phyloP scores from a whole-genome alignment of 768 basidiomycete genomes.

The Coprinellus micaceus region DNA sequence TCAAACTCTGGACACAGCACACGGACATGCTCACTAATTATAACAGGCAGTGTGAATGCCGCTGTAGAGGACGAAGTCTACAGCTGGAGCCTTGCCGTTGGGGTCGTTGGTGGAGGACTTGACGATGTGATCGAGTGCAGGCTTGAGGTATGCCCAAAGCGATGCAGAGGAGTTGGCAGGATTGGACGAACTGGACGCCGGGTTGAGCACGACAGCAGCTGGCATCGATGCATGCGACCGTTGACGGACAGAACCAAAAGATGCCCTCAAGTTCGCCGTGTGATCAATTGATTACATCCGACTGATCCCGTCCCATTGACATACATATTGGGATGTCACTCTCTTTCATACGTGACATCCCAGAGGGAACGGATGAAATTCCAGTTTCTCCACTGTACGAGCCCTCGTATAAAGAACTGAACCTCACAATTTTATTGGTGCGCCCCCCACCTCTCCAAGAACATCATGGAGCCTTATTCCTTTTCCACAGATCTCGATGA shows the following conservation, averaged over 20 bases:
- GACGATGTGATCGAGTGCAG: slow-evolving; percentile 74
- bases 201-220: slow-evolving; percentile 40
- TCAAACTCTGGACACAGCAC: slow-evolving; percentile 5
- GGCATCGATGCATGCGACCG: slow-evolving; percentile 20
- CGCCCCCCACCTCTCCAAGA: no score
- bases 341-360: no score
- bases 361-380: no score
- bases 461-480: no score
- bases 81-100: slow-evolving; percentile 59
- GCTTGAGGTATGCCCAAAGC: slow-evolving; percentile 72
- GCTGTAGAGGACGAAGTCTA: slow-evolving; percentile 70
- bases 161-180: slow-evolving; percentile 69
- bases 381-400: no score
- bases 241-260: not conserved
- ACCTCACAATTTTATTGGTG: no score
- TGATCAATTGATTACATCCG: no score
- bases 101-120: slow-evolving; percentile 60
- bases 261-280: no score
- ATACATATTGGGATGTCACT: no score
- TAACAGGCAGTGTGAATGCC: slow-evolving; percentile 81
- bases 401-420: no score
- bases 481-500: no score
- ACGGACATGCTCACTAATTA: slow-evolving; percentile 51
- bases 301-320: no score
- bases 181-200: slow-evolving; percentile 63